Conservation (phyloP, 345 rosid species). For the Populus simonii region DNA sequence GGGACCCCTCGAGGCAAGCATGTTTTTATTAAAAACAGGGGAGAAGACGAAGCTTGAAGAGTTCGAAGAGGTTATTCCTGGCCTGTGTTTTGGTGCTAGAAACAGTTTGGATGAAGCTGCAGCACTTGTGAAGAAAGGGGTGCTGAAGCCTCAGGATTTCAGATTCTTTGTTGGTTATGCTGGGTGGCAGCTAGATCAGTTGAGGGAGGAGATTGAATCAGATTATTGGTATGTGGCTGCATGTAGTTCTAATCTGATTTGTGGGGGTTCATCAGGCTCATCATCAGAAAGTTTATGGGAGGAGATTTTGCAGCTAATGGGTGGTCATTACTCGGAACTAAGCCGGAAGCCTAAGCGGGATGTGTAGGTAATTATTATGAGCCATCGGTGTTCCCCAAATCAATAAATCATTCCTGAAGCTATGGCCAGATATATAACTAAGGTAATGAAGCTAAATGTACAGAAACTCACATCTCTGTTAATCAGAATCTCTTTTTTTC, state of each 20-base stretch:
- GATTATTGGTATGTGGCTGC: conserved; percentile 83
- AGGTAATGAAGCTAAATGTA: conserved; percentile 50
- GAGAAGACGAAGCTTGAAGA: conserved; percentile 55
- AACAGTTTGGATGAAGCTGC: conserved; percentile 83
- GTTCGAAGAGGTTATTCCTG: conserved; percentile 76
- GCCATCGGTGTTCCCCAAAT: neutral
- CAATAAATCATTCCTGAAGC: conserved; percentile 10
- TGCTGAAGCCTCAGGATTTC: conserved; percentile 70
- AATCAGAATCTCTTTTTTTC: conserved; percentile 16
- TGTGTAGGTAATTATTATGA: conserved; percentile 33
- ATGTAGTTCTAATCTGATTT: conserved; percentile 73
- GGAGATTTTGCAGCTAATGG: conserved; percentile 91
- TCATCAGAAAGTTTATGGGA: conserved; percentile 72
- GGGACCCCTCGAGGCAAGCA: conserved; percentile 85
- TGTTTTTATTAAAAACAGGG: conserved; percentile 62
- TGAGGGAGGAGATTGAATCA: conserved; percentile 80
- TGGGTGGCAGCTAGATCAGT: conserved; percentile 89
- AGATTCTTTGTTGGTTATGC: conserved; percentile 89
- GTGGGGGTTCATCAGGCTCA: conserved; percentile 39
- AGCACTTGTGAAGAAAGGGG: conserved; percentile 69
- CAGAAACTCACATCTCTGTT: conserved; percentile 34
- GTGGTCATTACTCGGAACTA: conserved; percentile 79
- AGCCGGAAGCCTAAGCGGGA: conserved; percentile 90
- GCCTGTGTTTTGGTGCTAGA: conserved; percentile 74
- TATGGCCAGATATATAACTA: conserved; percentile 11